Conservation (phyloP, 2,329 filamentous ascomycete genomes). For the Fusarium duplospermum region DNA sequence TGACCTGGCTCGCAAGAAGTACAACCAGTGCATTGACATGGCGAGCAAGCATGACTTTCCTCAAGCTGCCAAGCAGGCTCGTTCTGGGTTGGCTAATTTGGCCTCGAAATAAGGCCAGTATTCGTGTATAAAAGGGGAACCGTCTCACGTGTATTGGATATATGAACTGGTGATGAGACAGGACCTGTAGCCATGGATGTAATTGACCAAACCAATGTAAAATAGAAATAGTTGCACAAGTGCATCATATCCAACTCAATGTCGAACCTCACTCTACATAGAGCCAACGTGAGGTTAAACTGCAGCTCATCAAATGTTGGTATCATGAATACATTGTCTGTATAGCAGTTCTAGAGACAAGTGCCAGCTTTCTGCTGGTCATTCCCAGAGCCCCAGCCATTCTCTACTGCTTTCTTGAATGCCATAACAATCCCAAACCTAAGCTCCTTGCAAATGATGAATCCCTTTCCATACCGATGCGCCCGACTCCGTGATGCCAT, state of each 20-base stretch:
- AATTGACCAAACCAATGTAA: background rate
- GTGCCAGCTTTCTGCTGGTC: background rate
- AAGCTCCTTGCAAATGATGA: constrained; percentile 33
- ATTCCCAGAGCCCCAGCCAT: constrained; percentile 12
- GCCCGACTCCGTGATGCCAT: constrained; percentile 28
- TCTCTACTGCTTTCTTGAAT: constrained; percentile 13
- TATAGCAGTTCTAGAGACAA: constrained; percentile 8
- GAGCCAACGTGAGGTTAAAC: background rate
- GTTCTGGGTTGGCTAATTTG: constrained; percentile 59
- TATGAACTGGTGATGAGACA: background rate
- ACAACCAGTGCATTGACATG: constrained; percentile 74
- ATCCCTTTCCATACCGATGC: constrained; percentile 21
- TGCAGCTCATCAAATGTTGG: background rate
- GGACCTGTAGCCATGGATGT: background rate
- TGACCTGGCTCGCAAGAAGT: constrained; percentile 74
- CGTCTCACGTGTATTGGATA: background rate
- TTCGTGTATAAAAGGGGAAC: background rate
- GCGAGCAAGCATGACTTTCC: constrained; percentile 65
- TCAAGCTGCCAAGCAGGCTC: constrained; percentile 64
- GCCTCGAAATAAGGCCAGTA: constrained; percentile 20
- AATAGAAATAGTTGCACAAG: background rate
- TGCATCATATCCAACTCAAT: background rate
- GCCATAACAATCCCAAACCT: constrained; percentile 30
- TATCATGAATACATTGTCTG: background rate
- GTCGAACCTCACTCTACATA: background rate